Evolutionary conservation across 1,139 yeast species (phyloP).

Genomic region (Tardiomyces blankii): DNA sequence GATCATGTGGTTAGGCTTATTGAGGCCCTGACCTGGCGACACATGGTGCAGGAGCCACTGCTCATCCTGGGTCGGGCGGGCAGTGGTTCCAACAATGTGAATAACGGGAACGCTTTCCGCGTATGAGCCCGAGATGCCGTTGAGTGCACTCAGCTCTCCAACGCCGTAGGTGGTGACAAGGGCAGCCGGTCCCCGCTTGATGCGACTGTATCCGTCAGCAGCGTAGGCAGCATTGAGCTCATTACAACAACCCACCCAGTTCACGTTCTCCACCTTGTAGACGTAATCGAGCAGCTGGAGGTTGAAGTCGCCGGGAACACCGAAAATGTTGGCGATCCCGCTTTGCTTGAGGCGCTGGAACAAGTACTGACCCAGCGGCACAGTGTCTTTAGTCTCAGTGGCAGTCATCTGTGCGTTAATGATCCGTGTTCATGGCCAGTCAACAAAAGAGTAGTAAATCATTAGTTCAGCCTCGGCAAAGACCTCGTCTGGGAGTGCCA

Average conservation of each 20-base stretch:
- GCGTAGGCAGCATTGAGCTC: conserved; percentile 63
- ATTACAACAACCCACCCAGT: conserved; percentile 54
- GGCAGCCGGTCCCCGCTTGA: conserved; percentile 28
- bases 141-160: conserved; percentile 77
- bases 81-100: conserved; percentile 75
- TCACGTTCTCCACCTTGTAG: conserved; percentile 43
- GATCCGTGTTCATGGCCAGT: no score
- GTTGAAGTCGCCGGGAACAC: conserved; percentile 77
- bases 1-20: conserved; percentile 45
- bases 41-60: conserved; percentile 50
- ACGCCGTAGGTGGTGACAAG: conserved; percentile 62
- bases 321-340: conserved; percentile 56
- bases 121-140: conserved; percentile 75
- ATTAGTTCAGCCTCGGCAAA: no score
- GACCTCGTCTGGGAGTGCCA: no score
- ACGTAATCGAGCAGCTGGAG: conserved; percentile 55
- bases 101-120: conserved; percentile 71
- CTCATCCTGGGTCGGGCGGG: conserved; percentile 33
- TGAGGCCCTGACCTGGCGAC: conserved; percentile 33
- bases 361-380: conserved; percentile 46
- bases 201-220: conserved; percentile 68
- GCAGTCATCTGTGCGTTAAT: conserved; percentile 2
- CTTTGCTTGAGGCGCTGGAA: conserved; percentile 48
- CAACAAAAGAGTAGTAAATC: no score
- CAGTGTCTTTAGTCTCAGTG: conserved; percentile 4